phyloP scores from a whole-genome alignment of 805 yeast species.

The Schwanniomyces sp. region DNA sequence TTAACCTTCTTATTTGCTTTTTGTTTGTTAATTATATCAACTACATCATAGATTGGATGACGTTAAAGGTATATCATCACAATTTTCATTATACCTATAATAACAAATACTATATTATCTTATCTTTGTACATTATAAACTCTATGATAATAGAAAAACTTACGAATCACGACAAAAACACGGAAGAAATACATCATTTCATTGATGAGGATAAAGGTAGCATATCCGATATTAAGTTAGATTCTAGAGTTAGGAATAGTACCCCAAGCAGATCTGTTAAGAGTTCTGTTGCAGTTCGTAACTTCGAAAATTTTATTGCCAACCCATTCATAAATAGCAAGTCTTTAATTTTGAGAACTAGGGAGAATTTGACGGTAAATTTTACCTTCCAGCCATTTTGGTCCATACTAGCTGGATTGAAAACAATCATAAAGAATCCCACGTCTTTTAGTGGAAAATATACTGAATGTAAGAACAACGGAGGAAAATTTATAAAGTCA shows the following conservation, averaged over 20 bases:
- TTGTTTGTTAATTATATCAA: constrained; percentile 17
- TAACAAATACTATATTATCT: constrained; percentile 5
- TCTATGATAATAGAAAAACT: constrained; percentile 3
- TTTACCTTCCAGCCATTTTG: constrained; percentile 39
- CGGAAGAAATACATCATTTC: neutral
- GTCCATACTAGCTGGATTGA: constrained; percentile 42
- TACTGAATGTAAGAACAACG: constrained; percentile 22
- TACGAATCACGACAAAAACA: neutral
- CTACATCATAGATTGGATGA: constrained; percentile 14
- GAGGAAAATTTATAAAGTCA: constrained; percentile 15
- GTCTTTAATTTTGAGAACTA: constrained; percentile 9
- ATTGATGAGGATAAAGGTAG: neutral
- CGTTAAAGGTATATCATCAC: constrained; percentile 1
- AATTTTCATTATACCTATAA: constrained; percentile 6
- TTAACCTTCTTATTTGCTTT: constrained; percentile 21
- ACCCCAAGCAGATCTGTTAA: neutral
- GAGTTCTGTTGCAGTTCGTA: constrained; percentile 18
- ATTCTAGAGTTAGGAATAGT: neutral
- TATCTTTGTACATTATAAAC: constrained; percentile 3
- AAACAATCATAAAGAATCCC: constrained; percentile 27
- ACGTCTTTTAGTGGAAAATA: constrained; percentile 29
- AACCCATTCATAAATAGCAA: constrained; percentile 20
- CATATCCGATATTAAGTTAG: neutral
- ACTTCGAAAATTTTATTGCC: constrained; percentile 27
- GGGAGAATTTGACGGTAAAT: constrained; percentile 4